A percentile compares a stretch with the other conserved stretches of the same genome.
Evolutionary conservation across 2,329 filamentous ascomycete genomes (phyloP).

Genomic region (Talaromyces islandicus): DNA sequence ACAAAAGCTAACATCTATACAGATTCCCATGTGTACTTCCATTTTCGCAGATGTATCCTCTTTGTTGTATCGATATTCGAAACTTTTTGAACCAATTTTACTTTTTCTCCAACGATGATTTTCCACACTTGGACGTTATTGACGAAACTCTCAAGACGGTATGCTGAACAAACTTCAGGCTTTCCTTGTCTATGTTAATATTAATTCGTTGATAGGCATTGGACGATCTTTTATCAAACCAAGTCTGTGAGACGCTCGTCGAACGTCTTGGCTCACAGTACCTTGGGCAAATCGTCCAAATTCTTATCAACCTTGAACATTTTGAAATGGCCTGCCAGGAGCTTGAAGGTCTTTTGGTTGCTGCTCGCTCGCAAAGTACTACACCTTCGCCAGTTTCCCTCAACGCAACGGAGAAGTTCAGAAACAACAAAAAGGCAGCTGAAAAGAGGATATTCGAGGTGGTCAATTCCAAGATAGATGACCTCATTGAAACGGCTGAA

Average conservation of each 20-base stretch:
- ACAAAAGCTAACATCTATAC: slow-evolving; percentile 17
- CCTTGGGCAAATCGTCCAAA: slow-evolving; percentile 95
- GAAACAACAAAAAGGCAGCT: slow-evolving; percentile 85
- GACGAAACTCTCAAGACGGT: slow-evolving; percentile 83
- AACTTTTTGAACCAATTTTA: slow-evolving; percentile 99
- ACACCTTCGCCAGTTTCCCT: slow-evolving; percentile 72
- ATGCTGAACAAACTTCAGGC: slow-evolving; percentile 11
- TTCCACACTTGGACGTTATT: slow-evolving; percentile 81
- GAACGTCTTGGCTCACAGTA: slow-evolving; percentile 88
- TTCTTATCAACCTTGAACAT: slow-evolving; percentile 94
- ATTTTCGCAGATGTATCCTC: slow-evolving; percentile 97
- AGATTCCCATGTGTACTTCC: slow-evolving; percentile 93
- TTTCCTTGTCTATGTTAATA: slow-evolving; percentile 6
- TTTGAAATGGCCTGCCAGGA: slow-evolving; percentile 92
- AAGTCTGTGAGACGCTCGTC: slow-evolving; percentile 85
- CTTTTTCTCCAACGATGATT: slow-evolving; percentile 94
- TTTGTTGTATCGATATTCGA: slow-evolving; percentile 96
- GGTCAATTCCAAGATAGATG: slow-evolving; percentile 97
- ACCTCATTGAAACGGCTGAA: slow-evolving; percentile 92
- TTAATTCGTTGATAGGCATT: slow-evolving; percentile 55
- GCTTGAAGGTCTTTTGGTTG: slow-evolving; percentile 77
- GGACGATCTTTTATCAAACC: slow-evolving; percentile 88
- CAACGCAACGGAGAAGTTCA: slow-evolving; percentile 78
- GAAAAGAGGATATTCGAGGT: slow-evolving; percentile 98
- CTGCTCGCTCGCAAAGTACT: slow-evolving; percentile 74